Conservation (phyloP, 768 basidiomycete genomes). For the Macrolepiota dolichaula region DNA sequence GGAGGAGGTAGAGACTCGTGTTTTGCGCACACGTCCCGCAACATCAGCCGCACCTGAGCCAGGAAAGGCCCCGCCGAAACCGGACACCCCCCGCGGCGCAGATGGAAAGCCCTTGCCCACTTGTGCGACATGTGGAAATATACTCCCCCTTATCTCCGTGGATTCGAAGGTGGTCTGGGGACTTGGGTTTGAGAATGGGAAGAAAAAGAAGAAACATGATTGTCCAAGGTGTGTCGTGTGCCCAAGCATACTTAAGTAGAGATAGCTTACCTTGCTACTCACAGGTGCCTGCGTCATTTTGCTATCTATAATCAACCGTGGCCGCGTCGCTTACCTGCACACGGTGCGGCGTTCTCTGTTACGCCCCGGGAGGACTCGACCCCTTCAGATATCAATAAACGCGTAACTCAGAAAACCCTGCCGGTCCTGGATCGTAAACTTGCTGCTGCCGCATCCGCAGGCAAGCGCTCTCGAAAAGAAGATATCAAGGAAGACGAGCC, state of each 20-base stretch:
- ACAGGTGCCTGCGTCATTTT: constrained; percentile 74
- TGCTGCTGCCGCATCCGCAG: constrained; percentile 31
- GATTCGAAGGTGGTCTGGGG: constrained; percentile 78
- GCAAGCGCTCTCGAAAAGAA: constrained; percentile 27
- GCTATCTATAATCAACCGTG: constrained; percentile 73
- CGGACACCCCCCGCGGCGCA: constrained; percentile 48
- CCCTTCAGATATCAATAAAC: constrained; percentile 43
- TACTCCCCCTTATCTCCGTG: constrained; percentile 74
- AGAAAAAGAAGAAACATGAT: constrained; percentile 62
- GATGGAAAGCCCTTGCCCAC: constrained; percentile 68
- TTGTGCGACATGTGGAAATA: constrained; percentile 69
- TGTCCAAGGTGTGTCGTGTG: constrained; percentile 63
- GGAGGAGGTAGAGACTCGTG: constrained; percentile 50
- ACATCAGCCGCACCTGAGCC: constrained; percentile 29
- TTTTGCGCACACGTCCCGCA: constrained; percentile 47
- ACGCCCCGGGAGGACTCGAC: constrained; percentile 51
- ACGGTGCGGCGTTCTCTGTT: constrained; percentile 39
- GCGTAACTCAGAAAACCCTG: constrained; percentile 48
- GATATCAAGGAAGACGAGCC: constrained; percentile 27
- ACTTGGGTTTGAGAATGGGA: constrained; percentile 45
- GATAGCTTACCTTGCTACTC: background rate
- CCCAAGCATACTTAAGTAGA: background rate
- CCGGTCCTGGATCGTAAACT: constrained; percentile 55
- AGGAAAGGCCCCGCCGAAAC: constrained; percentile 24
- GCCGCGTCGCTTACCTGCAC: constrained; percentile 60